Conservation (phyloP, 495 filamentous ascomycete genomes). For the Tirmania nivea region DNA sequence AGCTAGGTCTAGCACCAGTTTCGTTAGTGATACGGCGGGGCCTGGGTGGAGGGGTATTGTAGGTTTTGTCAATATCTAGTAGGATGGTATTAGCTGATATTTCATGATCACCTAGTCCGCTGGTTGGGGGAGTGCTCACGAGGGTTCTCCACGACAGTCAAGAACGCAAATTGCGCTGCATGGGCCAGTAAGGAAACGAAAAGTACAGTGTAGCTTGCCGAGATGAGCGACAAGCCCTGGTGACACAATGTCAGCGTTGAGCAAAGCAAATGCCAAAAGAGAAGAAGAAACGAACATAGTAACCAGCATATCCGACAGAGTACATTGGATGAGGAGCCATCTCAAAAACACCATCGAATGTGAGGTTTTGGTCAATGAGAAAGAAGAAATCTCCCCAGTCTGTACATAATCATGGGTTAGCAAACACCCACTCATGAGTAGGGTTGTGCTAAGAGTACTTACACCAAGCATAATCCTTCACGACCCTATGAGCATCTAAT, state of each 20-base stretch:
- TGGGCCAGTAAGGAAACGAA: conserved; percentile 93
- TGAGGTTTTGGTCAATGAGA: conserved; percentile 90
- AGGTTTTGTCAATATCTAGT: conserved; percentile 76
- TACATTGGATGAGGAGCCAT: conserved; percentile 99
- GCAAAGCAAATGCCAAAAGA: background rate
- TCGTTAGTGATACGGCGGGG: conserved; percentile 8
- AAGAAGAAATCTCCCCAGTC: conserved; percentile 99
- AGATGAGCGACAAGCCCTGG: conserved; percentile 83
- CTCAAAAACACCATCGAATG: conserved; percentile 96
- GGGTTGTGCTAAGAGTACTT: conserved; percentile 7
- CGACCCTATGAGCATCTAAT: conserved; percentile 90
- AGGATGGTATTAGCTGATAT: background rate
- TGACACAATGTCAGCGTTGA: background rate
- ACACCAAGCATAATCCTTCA: conserved; percentile 97
- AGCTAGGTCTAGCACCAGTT: conserved; percentile 3
- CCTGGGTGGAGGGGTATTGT: conserved; percentile 70
- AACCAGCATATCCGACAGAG: conserved; percentile 91
- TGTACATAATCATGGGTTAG: conserved; percentile 7
- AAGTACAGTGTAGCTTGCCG: conserved; percentile 87
- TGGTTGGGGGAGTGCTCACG: conserved; percentile 14
- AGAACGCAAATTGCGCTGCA: conserved; percentile 81
- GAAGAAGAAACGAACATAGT: conserved; percentile 33
- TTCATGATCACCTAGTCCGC: background rate
- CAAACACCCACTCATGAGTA: background rate
- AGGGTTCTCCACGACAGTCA: conserved; percentile 76